Evolutionary conservation across 139 green algal species (phyloP), one percentile per base, ranked within the genome.

Genomic region (Picochlorum sp.): DNA sequence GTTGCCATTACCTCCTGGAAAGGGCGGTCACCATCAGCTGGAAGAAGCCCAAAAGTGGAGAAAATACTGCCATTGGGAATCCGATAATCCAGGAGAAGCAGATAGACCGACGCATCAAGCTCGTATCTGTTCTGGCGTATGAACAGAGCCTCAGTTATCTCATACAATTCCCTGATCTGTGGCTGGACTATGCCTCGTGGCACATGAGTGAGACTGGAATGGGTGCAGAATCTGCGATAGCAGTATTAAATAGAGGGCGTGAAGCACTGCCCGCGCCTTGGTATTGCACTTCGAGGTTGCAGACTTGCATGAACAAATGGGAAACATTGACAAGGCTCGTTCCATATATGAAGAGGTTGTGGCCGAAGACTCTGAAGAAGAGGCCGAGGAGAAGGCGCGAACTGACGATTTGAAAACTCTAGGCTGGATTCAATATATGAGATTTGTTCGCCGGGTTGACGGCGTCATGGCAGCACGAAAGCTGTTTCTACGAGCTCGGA

Each of bases 351-450:
- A 85, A 54, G 75, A 67, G 32, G 51, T 81, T 32, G 58, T 16
- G 13, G 20, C 20, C 2, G 23, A 51, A 28, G 23, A 56, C 10
- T 18, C 21, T 32, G 10, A 21, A 24, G 15, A 23, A 38, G 37
- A 66, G n/a, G 14, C 15, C 10, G n/a, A 41, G 20, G 61, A 45
- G 14, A 41, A 16, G 23, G 13, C 32, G 3, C 16, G n/a, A 7
- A 8, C 21, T 4, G n/a, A 44, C 26, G 34, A 57, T 26, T 26
- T 67, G 13, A 26, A 20, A 11, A 81, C 84, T 28, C 77, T 94
- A 45, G 68, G 75, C 11, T 96, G 86, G 86, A 68, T 89, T 10
- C 85, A 93, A 74, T 92, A 94, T 76, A 90, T 96, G 81, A 75
- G 83, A 45, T 92, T 91, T 63, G 61, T 81, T 32, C 62, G 83